Conservation (phyloP, 306 rosid genomes). For the Quercus mongolica region DNA sequence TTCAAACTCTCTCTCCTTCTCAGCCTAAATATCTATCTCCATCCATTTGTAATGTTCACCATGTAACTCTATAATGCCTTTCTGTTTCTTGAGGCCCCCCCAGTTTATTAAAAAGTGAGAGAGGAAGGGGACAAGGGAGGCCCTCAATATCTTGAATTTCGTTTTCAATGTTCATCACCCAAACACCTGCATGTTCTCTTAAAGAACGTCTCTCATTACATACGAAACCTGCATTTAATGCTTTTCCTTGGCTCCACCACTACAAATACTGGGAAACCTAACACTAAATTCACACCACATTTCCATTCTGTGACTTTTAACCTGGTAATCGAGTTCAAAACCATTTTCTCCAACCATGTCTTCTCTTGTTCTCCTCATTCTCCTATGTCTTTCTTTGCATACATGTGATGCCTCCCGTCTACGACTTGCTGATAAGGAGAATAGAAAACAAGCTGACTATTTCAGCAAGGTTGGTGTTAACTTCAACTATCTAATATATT, state of each 20-base stretch:
- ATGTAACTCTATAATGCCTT: not conserved
- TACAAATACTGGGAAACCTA: conserved; percentile 33
- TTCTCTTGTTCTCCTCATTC: conserved; percentile 29
- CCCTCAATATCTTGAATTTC: conserved; percentile 56
- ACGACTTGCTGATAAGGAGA: not conserved
- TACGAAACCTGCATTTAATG: conserved; percentile 56
- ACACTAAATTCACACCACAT: conserved; percentile 8
- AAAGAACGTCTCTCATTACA: conserved; percentile 43
- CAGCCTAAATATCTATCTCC: not conserved
- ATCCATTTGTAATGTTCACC: not conserved
- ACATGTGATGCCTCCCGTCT: conserved; percentile 57
- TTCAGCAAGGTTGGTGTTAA: conserved; percentile 30
- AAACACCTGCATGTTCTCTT: conserved; percentile 96
- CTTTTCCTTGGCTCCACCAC: conserved; percentile 28
- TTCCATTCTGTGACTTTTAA: not conserved
- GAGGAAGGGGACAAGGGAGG: conserved; percentile 56
- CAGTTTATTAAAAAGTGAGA: conserved; percentile 7
- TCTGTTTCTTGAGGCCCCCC: not conserved
- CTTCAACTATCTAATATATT: not conserved
- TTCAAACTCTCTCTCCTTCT: too few relatives aligned
- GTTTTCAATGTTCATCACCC: conserved; percentile 47
- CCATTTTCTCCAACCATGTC: conserved; percentile 35
- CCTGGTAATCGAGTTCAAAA: not conserved
- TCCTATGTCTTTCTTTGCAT: conserved; percentile 51
- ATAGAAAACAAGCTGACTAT: conserved; percentile 3